These are phyloP conservation scores for Suhomyces canberraensis DNA, from an alignment of 805 yeast species.

Conservation along the genomic window DNA sequence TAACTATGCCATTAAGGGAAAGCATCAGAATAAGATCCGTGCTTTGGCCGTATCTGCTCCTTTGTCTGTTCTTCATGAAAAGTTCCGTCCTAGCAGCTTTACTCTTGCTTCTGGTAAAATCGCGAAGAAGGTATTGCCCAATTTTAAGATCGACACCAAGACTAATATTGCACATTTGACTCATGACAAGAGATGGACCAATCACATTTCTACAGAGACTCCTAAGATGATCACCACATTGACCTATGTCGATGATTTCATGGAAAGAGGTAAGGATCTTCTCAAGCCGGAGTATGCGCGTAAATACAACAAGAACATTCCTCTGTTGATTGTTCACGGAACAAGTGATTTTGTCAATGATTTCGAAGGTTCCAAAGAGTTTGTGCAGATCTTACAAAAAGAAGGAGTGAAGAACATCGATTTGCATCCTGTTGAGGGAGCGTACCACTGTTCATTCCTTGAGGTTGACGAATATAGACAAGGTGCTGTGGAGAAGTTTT, in stretches of 20 bases:
- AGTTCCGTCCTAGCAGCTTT: slow-evolving; percentile 50
- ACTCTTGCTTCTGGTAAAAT: slow-evolving; percentile 42
- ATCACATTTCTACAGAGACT: slow-evolving; percentile 41
- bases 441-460: slow-evolving; percentile 43
- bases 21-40: slow-evolving; percentile 41
- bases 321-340: slow-evolving; percentile 62
- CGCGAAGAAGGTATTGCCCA: slow-evolving; percentile 41
- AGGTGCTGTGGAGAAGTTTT: slow-evolving; percentile 32
- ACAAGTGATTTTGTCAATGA: slow-evolving; percentile 60
- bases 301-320: slow-evolving; percentile 36
- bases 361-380: slow-evolving; percentile 43
- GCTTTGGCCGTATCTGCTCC: slow-evolving; percentile 59
- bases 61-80: slow-evolving; percentile 53
- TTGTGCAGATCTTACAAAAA: slow-evolving; percentile 33
- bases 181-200: slow-evolving; percentile 42
- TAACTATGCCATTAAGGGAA: slow-evolving; percentile 60
- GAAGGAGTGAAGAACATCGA: slow-evolving; percentile 29
- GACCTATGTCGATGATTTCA: slow-evolving; percentile 59
- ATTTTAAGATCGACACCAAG: slow-evolving; percentile 51
- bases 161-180: slow-evolving; percentile 55
- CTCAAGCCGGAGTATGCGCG: slow-evolving; percentile 34
- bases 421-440: slow-evolving; percentile 24
- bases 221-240: slow-evolving; percentile 47
- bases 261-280: slow-evolving; percentile 57
- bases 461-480: slow-evolving; percentile 45